Evolutionary conservation across 306 rosid genomes (phyloP), one percentile per base, ranked within the genome.

Genomic region (Senna tora): DNA sequence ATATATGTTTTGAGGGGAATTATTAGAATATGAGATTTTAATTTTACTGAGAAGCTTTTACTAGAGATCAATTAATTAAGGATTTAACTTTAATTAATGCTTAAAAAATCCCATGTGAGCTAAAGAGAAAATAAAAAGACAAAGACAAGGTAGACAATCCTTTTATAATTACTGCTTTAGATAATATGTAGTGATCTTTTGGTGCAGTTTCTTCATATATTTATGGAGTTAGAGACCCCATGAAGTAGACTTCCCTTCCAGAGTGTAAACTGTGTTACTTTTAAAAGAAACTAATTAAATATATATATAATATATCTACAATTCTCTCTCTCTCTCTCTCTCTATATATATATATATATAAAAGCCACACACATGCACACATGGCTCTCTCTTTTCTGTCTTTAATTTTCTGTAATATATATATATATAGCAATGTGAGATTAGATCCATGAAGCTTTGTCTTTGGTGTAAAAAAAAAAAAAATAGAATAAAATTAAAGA

Each of bases 181-280:
- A 75, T 76, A 73, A 73, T 78, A 14, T 78, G 86, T 74, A 76
- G 80, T 38, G 36, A 84, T 84, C 80, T 80, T 80, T 84, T 33
- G 68, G 63, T 78, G 70, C 77, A 74, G 55, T 71, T 49, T 59
- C 46, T 71, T 58, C 43, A 53, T 59, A 71, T 56, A 57, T 65
- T 33, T 41, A 66, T 36, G 8, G 39, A 36, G 30, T 25, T 56
- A 16, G 42, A 70, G 38, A 69, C 32, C 73, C 55, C 66, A 80
- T 55, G 59, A 54, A 54, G 65, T 77, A 80, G 79, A 67, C 53
- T 74, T 75, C 41, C 72, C 77, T 75, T 71, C 71, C 80, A 77
- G 78, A 53, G 54, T 75, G 74, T 77, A 71, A 9, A 36, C 34
- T 32, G 49, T 32, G 49, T 32, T 41, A n/a, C 79, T 58, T 58